A percentile compares a stretch with the other conserved stretches of the same genome.
Conservation (phyloP, 176 grass and related monocot genomes). For the Oryza nivara region DNA sequence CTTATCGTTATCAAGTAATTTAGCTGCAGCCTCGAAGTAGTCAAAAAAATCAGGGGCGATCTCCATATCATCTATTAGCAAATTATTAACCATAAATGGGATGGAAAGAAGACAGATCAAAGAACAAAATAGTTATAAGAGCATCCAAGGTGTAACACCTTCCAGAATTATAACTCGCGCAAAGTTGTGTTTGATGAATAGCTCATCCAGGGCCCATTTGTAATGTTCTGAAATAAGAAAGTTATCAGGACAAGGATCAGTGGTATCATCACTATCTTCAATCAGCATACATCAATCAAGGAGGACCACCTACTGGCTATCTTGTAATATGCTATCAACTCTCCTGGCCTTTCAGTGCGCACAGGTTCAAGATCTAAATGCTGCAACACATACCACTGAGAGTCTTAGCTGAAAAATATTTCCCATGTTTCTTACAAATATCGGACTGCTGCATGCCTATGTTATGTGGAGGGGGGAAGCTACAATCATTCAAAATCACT, state of each 20-base stretch:
- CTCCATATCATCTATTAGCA: constrained; percentile 96
- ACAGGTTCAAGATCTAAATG: constrained; percentile 93
- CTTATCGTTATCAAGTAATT: constrained; percentile 91
- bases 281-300: constrained; percentile 4
- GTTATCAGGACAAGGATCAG: constrained; percentile 28
- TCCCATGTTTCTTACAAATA: constrained; percentile 18
- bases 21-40: constrained; percentile 88
- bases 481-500: neutral
- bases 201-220: constrained; percentile 93
- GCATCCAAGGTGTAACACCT: constrained; percentile 58
- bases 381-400: constrained; percentile 48
- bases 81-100: constrained; percentile 33
- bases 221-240: constrained; percentile 76
- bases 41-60: constrained; percentile 93
- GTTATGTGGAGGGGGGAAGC: neutral
- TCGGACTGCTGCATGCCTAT: neutral
- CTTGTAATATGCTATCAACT: constrained; percentile 94
- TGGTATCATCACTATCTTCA: constrained; percentile 39
- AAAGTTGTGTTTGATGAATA: constrained; percentile 85
- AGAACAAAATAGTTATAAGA: constrained; percentile 30
- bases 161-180: constrained; percentile 93
- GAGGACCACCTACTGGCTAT: constrained; percentile 83
- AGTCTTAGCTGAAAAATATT: constrained; percentile 8
- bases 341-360: constrained; percentile 89
- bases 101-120: constrained; percentile 25